Evolutionary conservation across 805 yeast genomes (phyloP), one percentile per base, ranked within the genome.

Genomic region (Hanseniaspora guilliermondii): DNA sequence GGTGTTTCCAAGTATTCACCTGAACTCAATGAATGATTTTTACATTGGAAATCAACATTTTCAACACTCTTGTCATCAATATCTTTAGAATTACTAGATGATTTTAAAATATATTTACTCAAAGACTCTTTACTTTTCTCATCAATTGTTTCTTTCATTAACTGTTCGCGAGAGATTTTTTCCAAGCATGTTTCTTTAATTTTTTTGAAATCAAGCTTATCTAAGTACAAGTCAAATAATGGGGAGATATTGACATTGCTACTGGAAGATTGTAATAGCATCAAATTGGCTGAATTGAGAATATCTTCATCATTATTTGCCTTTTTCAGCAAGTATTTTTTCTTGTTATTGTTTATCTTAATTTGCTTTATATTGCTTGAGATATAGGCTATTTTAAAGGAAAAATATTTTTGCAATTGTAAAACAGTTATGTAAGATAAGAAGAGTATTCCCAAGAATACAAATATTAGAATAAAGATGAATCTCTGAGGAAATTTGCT

Each of bases 391-490:
- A 74, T 63, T 56, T 76, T 70, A 27, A 76, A 75, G 5, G 87
- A 79, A 14, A 68, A 61, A 33, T 74, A 58, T 14, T 77, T 75
- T 41, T 73, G 69, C 24, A 76, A 64, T 22, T 76, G 61, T 59
- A 82, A 77, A 76, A 83, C 81, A 14, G 73, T 58, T 11, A 76
- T 58, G 39, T 83, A 71, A 1, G 73, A 73, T 3, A 82, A 58
- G 21, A 81, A 66, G 4, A 84, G 68, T 38, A 78, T 80, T 0
- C 82, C 85, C 4, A 82, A 78, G 38, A 82, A 72, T 11, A 83
- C 72, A 1, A 94, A 95, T 42, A 86, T 83, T 0, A 85, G 83
- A 50, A 87, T 87, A 68, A 86, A 87, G 2, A 87, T 88, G 0
- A 93, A 83, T 1, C 95, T 95, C 47, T 77, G 74, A 1, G 88